A percentile compares a stretch with the other conserved stretches of the same genome.
Conservation (phyloP, 2,329 filamentous ascomycete species). For the Fusarium heterosporum region DNA sequence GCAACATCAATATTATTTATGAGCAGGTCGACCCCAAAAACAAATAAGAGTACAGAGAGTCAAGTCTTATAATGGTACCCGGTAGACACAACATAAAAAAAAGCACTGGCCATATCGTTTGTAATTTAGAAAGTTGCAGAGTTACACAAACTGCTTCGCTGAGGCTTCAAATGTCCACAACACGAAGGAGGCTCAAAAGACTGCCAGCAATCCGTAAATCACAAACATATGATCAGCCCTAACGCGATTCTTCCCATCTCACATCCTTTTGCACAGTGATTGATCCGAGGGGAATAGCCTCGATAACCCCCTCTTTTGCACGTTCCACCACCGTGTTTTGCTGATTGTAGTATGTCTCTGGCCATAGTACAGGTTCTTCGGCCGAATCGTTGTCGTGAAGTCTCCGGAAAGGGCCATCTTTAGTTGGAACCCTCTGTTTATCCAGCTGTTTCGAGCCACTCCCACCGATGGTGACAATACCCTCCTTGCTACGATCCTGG, state of each 20-base stretch:
- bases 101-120: too few relatives aligned
- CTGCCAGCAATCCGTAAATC: background rate
- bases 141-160: too few relatives aligned
- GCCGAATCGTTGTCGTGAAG: conserved; percentile 12
- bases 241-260: background rate
- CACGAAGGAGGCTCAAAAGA: too few relatives aligned
- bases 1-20: too few relatives aligned
- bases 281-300: background rate
- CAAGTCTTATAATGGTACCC: too few relatives aligned
- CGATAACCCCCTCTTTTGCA: accelerated
- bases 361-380: conserved; percentile 17
- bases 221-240: background rate
- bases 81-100: too few relatives aligned
- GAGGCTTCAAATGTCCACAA: too few relatives aligned
- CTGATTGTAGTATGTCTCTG: conserved; percentile 5
- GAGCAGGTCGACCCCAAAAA: too few relatives aligned
- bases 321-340: background rate
- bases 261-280: conserved; percentile 4
- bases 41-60: too few relatives aligned
- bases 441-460: background rate
- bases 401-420: conserved; percentile 1
- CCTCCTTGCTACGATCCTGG: background rate
- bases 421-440: background rate
- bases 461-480: background rate
- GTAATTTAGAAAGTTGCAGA: too few relatives aligned